Evolutionary conservation across 768 basidiomycete genomes (phyloP), one percentile per base, ranked within the genome.

Genomic region (Neoboletus magnificus): DNA sequence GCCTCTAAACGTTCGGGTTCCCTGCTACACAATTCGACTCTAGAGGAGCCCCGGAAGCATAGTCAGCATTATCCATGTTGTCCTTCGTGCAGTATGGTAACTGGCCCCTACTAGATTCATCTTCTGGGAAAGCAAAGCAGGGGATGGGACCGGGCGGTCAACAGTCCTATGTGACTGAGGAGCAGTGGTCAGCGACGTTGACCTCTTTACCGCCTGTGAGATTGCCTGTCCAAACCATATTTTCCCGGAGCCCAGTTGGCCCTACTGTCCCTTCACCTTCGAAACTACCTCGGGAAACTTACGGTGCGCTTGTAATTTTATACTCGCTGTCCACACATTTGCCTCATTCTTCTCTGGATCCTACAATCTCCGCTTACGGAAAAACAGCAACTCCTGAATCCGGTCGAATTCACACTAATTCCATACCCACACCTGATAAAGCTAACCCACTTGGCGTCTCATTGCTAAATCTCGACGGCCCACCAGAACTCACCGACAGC

Each of bases 391-490:
- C 37, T 12, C 32, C 48, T 56, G 55, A 25, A 32, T 36, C 11
- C 18, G 58, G 32, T 57, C 56, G 41, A 47, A 20, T 44, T 15
- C 57, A 57, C 25, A 23, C 35, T 35, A 25, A 52, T 46, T 50
- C 50, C 33, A 45, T 50, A 37, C 18, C 30, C 9, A 23, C 48
- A 35, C 54, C 57, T 52, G 62, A 60, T 42, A 58, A 45, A 60
- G 54, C 45, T 36, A 57, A 58, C 27, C 48, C 29, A 35, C 44
- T 57, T 46, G 51, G 73, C 48, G 55, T 73, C 4, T 79, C 82
- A 15, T 57, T 87, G 20, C 71, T 88, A 27, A 87, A 87, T 62
- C 74, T 87, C 12, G 71, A 69, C 39, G 82, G 82, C 2, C 80
- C 79, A 25, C 79, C 76, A 48, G 73, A 68, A 37, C 45, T 47